Base-by-base conservation (phyloP, 2,329 filamentous ascomycete species). In the Cercospora citrullina region DNA sequence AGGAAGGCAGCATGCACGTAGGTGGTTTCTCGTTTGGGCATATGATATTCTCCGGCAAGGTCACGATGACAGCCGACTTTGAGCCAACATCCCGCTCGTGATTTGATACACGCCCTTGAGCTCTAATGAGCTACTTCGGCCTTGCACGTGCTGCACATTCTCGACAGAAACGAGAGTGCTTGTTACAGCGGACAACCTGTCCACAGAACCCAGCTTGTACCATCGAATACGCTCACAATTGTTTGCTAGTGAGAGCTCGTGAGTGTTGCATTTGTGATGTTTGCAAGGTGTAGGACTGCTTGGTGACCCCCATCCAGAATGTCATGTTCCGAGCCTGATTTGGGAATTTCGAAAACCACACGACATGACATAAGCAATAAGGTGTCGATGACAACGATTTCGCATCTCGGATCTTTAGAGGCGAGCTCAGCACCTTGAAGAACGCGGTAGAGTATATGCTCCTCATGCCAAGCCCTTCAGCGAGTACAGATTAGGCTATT, bases 401-500 rank as follows among this genome's bases (percentile, higher is more conserved):
- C 21, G 18, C 48, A 23, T 53, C 16, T 33, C 26, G 30, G n/a
- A 31, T 26, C 55, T 59, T 14, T 9, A 59, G n/a, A 59, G 16
- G 55, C 30, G 18, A 33, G 14, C 53, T n/a, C 28, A 59, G 30
- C 18, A 36, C 31, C 9, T 18, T 30, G 55, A 21, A 33, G 16
- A 59, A 21, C 8, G 55, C 7, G 30, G 28, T 14, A 59, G 5
- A 9, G 55, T 59, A 30, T 23, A 59, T 53, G 23, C 55, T 59
- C 55, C 55, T 59, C 55, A 59, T 26, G 55, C 55, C 55, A 59
- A 59, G 55, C 23, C 28, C 9, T 33, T 26, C 55, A 36, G 28
- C n/a, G 28, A 59, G 21, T 9, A 36, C 55, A 59, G 28, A 59
- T 59, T 59, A 59, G 55, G 16, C 55, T 59, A 59, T 59, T 23